Conservation (phyloP, 257 asterid genomes). For the Vinca minor region DNA sequence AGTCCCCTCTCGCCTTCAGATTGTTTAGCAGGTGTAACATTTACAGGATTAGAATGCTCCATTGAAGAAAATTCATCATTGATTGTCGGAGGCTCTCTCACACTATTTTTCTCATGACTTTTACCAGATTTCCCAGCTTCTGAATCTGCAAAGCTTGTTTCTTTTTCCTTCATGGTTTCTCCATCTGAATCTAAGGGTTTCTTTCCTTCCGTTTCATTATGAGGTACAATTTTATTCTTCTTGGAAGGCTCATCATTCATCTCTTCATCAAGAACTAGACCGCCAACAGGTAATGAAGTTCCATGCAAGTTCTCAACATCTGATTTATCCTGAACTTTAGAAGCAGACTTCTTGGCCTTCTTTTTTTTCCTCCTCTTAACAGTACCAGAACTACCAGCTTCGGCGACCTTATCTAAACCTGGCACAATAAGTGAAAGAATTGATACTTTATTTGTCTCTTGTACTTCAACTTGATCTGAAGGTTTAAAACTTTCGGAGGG, state of each 20-base stretch:
- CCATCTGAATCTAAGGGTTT: background rate
- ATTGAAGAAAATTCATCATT: background rate
- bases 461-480: slow-evolving; percentile 12
- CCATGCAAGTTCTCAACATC: slow-evolving; percentile 20
- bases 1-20: background rate
- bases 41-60: slow-evolving; percentile 17
- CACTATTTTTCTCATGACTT: slow-evolving; percentile 12
- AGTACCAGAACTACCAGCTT: slow-evolving; percentile 24
- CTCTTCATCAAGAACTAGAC: background rate
- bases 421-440: slow-evolving; percentile 15
- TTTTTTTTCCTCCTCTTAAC: slow-evolving; percentile 30
- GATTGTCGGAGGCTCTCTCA: slow-evolving; percentile 6
- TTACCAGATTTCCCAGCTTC: slow-evolving; percentile 9
- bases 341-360: slow-evolving; percentile 27
- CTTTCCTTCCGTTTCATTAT: background rate
- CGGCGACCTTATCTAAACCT: slow-evolving; percentile 19
- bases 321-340: slow-evolving; percentile 19
- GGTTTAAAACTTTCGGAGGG: slow-evolving; percentile 5
- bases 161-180: slow-evolving; percentile 2
- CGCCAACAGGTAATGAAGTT: slow-evolving; percentile 2
- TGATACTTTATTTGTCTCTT: slow-evolving; percentile 17
- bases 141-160: slow-evolving; percentile 4
- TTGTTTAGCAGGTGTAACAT: slow-evolving; percentile 15
- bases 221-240: background rate
- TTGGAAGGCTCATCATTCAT: slow-evolving; percentile 6